Percentiles rank a stretch among this genome's conserved stretches.
Conservation (phyloP, 192 early-diverging fungal species). For the Cladochytrium replicatum region DNA sequence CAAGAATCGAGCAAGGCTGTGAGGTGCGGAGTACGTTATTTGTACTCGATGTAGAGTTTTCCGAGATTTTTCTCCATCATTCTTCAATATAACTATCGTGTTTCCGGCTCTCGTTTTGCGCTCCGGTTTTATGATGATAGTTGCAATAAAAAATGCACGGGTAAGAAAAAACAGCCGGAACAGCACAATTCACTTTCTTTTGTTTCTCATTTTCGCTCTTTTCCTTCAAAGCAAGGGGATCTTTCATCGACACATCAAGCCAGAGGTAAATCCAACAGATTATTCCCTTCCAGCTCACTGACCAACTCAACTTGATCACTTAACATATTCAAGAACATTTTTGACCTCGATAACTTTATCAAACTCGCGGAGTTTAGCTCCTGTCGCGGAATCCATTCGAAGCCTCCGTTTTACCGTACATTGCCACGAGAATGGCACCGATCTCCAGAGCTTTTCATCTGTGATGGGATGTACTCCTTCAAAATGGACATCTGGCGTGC, state of each 20-base stretch:
- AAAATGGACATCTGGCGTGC: slow-evolving; percentile 57
- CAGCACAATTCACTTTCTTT: no score
- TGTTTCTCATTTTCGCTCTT: no score
- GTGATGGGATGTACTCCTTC: slow-evolving; percentile 42
- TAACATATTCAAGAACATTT: slow-evolving; percentile 32
- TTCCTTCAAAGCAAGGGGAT: slow-evolving; percentile 58
- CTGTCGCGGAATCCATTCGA: slow-evolving; percentile 53
- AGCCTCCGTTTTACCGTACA: slow-evolving; percentile 55
- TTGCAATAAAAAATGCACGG: no score
- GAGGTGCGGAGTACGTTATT: no score
- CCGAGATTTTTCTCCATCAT: no score
- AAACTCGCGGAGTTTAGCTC: slow-evolving; percentile 57
- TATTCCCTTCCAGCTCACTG: slow-evolving; percentile 1
- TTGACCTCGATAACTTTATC: slow-evolving; percentile 38
- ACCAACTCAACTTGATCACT: no score
- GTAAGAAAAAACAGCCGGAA: no score
- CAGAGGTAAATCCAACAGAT: slow-evolving; percentile 27
- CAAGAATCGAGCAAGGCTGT: no score
- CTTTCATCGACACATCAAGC: slow-evolving; percentile 55
- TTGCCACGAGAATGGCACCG: slow-evolving; percentile 57
- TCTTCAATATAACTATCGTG: no score
- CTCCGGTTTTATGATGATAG: no score
- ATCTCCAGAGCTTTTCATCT: slow-evolving; percentile 53
- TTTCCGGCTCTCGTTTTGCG: no score
- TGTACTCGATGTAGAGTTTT: no score